Evolutionary conservation across 1,139 yeast species (phyloP).

Genomic region (Scheffersomyces insectosa): DNA sequence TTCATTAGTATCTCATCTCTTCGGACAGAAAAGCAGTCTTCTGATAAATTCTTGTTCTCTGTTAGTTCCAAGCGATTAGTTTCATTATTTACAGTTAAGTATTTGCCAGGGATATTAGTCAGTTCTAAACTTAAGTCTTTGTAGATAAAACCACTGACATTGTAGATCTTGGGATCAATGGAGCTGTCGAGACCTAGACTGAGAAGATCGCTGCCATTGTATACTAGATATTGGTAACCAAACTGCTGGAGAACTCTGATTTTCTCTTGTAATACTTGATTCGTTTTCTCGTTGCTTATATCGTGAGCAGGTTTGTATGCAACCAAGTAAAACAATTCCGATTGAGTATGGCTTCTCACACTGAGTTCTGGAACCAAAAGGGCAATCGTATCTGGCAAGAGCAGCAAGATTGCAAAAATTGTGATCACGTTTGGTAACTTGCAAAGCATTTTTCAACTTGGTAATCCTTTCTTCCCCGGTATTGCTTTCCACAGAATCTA

Average conservation of each 20-base stretch:
- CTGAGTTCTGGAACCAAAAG: too few relatives aligned
- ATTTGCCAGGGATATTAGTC: background rate
- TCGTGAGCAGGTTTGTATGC: background rate
- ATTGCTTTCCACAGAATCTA: too few relatives aligned
- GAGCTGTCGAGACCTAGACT: background rate
- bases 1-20: background rate
- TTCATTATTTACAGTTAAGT: background rate
- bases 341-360: background rate
- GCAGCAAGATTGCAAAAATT: too few relatives aligned
- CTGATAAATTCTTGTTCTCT: background rate
- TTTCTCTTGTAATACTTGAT: background rate
- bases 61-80: background rate
- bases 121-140: background rate
- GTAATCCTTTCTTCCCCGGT: too few relatives aligned
- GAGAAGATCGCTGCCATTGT: background rate
- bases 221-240: background rate
- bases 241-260: background rate
- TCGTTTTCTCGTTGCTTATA: background rate
- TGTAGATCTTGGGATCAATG: background rate
- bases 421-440: too few relatives aligned
- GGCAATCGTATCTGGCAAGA: too few relatives aligned
- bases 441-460: too few relatives aligned
- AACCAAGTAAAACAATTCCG: background rate
- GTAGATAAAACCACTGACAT: background rate
- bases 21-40: background rate